phyloP scores from a whole-genome alignment of 139 green algal species.

The Coelastrella sp. region DNA sequence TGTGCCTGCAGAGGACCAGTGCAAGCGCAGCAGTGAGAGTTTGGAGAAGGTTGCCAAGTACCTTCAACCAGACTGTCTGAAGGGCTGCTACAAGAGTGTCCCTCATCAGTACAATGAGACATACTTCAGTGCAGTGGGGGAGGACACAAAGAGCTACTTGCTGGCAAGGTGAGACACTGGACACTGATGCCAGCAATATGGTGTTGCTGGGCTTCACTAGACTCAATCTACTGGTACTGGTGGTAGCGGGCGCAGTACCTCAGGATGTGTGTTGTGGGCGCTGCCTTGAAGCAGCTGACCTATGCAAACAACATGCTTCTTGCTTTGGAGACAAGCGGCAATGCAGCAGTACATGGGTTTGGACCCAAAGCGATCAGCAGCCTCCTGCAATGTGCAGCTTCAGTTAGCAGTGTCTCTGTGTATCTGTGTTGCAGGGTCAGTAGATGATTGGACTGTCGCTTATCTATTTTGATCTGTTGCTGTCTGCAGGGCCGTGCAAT shows the following conservation, averaged over 20 bases:
- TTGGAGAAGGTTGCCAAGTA: constrained; percentile 15
- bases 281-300: no score
- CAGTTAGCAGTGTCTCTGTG: neutral
- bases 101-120: constrained; percentile 67
- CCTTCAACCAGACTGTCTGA: constrained; percentile 43
- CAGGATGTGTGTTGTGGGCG: no score
- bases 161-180: constrained; percentile 41
- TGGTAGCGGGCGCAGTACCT: no score
- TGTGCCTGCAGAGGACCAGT: neutral
- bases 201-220: no score
- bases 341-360: no score
- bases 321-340: no score
- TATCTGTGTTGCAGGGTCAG: no score
- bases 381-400: no score
- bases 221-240: no score
- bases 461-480: neutral
- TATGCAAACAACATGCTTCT: no score
- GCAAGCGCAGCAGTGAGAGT: neutral
- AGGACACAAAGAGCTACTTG: constrained; percentile 54
- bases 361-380: no score
- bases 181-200: no score
- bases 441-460: neutral
- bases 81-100: constrained; percentile 49
- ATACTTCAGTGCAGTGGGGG: constrained; percentile 61
- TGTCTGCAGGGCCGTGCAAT: constrained; percentile 60